Evolutionary conservation across 208 protist species (phyloP).

Genomic region (Vickermania ingenoplastis): DNA sequence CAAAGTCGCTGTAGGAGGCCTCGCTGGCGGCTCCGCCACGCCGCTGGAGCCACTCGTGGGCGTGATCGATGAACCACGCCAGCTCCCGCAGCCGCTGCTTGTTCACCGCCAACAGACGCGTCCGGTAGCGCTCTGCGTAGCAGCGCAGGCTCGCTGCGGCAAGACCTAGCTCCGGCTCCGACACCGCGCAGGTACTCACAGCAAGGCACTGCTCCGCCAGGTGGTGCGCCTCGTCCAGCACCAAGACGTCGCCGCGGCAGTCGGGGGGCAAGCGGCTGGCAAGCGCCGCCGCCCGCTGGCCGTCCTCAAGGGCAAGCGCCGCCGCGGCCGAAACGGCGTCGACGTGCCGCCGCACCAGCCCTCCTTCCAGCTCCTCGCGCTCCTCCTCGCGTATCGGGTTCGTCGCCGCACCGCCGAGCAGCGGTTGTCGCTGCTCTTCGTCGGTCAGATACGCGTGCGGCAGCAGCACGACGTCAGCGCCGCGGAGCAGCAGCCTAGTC

Average conservation of each 20-base stretch:
- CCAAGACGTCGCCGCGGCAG: slow-evolving; percentile 56
- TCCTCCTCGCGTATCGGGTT: slow-evolving; percentile 35
- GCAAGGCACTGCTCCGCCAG: slow-evolving; percentile 87
- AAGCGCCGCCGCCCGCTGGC: not conserved
- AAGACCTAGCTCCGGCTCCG: slow-evolving; percentile 26
- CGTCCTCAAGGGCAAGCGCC: not conserved
- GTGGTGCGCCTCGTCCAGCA: slow-evolving; percentile 96
- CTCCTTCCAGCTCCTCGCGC: slow-evolving; percentile 5
- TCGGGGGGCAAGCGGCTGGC: slow-evolving; percentile 32
- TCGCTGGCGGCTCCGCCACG: not conserved
- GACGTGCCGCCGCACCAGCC: not conserved
- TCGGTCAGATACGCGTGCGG: slow-evolving; percentile 77
- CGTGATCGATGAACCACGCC: slow-evolving; percentile 38
- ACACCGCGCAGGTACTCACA: slow-evolving; percentile 54
- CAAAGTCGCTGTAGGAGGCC: slow-evolving; percentile 28
- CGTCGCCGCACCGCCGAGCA: slow-evolving; percentile 56
- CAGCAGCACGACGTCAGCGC: slow-evolving; percentile 68
- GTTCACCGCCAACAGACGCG: slow-evolving; percentile 76
- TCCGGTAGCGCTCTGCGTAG: slow-evolving; percentile 72
- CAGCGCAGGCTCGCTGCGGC: slow-evolving; percentile 24
- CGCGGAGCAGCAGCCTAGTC: slow-evolving; percentile 51
- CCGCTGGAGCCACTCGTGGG: slow-evolving; percentile 7
- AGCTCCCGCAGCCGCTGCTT: slow-evolving; percentile 84
- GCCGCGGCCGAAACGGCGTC: not conserved
- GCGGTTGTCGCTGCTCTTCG: slow-evolving; percentile 34